Evolutionary conservation across 169 alveolate genomes (phyloP), one percentile per base, ranked within the genome.

Genomic region (Eimeria brunetti): DNA sequence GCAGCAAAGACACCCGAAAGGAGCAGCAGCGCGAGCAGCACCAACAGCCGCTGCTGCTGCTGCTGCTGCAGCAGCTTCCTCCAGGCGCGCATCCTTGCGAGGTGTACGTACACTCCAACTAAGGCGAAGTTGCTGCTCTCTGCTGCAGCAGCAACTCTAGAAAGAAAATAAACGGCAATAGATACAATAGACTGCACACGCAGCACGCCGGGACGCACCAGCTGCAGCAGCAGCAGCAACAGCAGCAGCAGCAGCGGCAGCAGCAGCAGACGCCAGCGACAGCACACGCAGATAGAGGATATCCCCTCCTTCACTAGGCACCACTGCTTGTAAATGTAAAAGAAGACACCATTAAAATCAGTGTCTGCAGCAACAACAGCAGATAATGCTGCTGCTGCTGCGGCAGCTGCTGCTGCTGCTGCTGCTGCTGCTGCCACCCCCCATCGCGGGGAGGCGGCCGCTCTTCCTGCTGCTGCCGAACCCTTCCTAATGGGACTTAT

Each of bases 221-320:
- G 33, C 60, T 22, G 53, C 36, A 44, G 60, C 86, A 41, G 60
- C 60, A 11, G 46, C 67, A 81, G 89, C 89, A 51, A 60, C 86
- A 76, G 86, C 89, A 81, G 89, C 89, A 81, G 80, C 41, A 69
- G 46, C 80, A 12, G 16, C 80, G n/a, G 80, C 46, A 69, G 80
- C 80, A 30, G 80, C 80, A 30, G 80, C 41, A 8, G 80, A 12
- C 12, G 80, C 36, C 46, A 24, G 86, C 86, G 41, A 30, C 51
- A 76, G 36, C 86, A 36, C 14, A 20, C 22, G 64, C 11, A 46
- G 58, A 2, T 22, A 12, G 36, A 44, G 60, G 62, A 18, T 51
- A 12, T 51, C n/a, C n/a, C n/a, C n/a, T n/a, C n/a, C n/a, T n/a
- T n/a, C n/a, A 1, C 27, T 60, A 22, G 71, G 33, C 6, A 22